Evolutionary conservation across 345 rosid genomes (phyloP).

Genomic region (Limnanthes douglasii): DNA sequence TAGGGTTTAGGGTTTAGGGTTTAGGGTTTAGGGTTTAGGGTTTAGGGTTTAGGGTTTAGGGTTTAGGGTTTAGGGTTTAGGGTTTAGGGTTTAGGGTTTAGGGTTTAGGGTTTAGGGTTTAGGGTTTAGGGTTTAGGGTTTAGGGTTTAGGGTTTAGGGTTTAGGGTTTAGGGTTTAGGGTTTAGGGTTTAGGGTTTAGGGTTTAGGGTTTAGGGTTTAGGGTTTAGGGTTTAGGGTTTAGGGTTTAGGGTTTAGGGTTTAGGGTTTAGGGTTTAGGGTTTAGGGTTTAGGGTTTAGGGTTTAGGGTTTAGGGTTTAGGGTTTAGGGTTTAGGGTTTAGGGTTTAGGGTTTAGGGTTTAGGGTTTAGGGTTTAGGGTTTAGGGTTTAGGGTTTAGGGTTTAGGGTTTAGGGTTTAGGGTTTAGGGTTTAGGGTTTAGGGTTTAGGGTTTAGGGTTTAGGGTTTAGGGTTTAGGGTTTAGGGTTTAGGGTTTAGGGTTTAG

Average conservation of each 20-base stretch:
- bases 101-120: not conserved
- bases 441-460: constrained; percentile 1
- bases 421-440: constrained; percentile 3
- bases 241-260: constrained; percentile 2
- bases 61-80: not conserved
- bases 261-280: constrained; percentile 4
- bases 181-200: not conserved
- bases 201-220: not conserved
- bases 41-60: not conserved
- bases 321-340: too few species aligned
- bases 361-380: constrained; percentile 4
- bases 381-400: constrained; percentile 3
- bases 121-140: not conserved
- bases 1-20: not conserved
- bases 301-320: constrained; percentile 1
- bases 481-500: not conserved
- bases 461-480: not conserved
- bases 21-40: not conserved
- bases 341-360: constrained; percentile 2
- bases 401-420: constrained; percentile 3
- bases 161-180: constrained; percentile 1
- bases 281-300: constrained; percentile 4
- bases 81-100: not conserved
- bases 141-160: too few species aligned
- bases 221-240: too few species aligned